Evolutionary conservation across 169 alveolate genomes (phyloP), one percentile per base, ranked within the genome.

Genomic region (Sarcocystis neurona): DNA sequence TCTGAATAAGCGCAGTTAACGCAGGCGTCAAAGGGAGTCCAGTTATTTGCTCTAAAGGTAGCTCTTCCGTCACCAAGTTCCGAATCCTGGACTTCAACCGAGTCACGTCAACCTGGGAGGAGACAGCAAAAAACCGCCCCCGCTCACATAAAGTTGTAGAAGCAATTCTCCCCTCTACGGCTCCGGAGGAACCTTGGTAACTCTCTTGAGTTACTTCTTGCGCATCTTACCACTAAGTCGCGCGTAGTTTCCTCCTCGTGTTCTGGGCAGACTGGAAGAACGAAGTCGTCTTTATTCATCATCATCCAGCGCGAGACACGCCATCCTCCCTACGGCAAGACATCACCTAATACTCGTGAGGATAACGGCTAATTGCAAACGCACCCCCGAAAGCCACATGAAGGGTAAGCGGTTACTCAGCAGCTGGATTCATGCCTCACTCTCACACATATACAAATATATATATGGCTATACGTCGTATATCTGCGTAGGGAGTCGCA

Each of bases 281-380:
- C 56, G 82, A 72, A 72, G 37, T 72, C 82, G 46, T 72, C 58
- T 18, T 39, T 39, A 5, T 34, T 72, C 56, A 72, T 39, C 56
- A 72, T 27, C 82, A 72, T 37, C 82, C 82, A 72, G 82, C 41
- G 82, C 34, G 82, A 8, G 37, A 72, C 82, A 18, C 82, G 37
- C 82, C 82, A 72, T 32, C 82, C 82, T 5, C 82, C 82, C 82
- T 72, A 37, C n/a, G n/a, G 20, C 20, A n/a, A n/a, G n/a, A n/a
- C n/a, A n/a, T n/a, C n/a, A n/a, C n/a, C n/a, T n/a, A n/a, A n/a
- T n/a, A n/a, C n/a, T n/a, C n/a, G n/a, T n/a, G n/a, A n/a, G n/a
- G n/a, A n/a, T n/a, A n/a, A n/a, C n/a, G n/a, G n/a, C n/a, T n/a
- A n/a, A n/a, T n/a, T n/a, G n/a, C n/a, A n/a, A n/a, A n/a, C n/a